phyloP scores from a whole-genome alignment of 2,329 filamentous ascomycete species.

The Sclerotinia glacialis region DNA sequence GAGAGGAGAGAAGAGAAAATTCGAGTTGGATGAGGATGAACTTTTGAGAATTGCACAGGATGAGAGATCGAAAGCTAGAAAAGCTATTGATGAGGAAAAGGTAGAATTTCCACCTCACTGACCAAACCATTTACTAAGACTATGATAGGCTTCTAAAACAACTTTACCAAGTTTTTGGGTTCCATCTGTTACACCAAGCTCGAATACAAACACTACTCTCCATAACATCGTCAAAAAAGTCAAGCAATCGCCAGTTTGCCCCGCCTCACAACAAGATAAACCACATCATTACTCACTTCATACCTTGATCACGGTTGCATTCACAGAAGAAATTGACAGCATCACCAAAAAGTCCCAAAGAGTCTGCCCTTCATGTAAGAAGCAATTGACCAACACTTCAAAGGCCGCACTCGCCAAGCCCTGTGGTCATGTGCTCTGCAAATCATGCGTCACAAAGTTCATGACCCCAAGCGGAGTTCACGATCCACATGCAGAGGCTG shows the following conservation, averaged over 20 bases:
- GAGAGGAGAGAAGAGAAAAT: slow-evolving; percentile 66
- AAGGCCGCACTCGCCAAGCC: slow-evolving; percentile 80
- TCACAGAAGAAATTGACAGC: slow-evolving; percentile 65
- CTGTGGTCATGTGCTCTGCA: slow-evolving; percentile 89
- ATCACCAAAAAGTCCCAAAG: slow-evolving; percentile 47
- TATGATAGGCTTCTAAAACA: slow-evolving; percentile 55
- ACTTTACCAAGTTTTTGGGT: slow-evolving; percentile 89
- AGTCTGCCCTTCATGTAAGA: slow-evolving; percentile 83
- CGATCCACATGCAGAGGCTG: slow-evolving; percentile 57
- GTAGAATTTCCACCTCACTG: slow-evolving; percentile 41
- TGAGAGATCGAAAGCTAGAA: slow-evolving; percentile 68
- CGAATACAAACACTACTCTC: slow-evolving; percentile 56
- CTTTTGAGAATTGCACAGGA: slow-evolving; percentile 65
- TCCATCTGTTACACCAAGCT: slow-evolving; percentile 73
- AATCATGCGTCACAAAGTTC: slow-evolving; percentile 79
- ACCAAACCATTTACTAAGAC: slow-evolving; percentile 7
- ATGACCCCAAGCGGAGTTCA: slow-evolving; percentile 57
- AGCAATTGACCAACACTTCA: slow-evolving; percentile 75
- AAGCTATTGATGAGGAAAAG: slow-evolving; percentile 70
- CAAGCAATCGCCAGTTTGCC: slow-evolving; percentile 72
- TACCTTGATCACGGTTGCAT: slow-evolving; percentile 70
- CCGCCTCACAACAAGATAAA: slow-evolving; percentile 63
- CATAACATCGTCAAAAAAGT: slow-evolving; percentile 56
- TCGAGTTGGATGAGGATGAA: slow-evolving; percentile 75
- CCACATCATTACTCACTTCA: slow-evolving; percentile 78